phyloP scores from a whole-genome alignment of 2,329 filamentous ascomycete genomes.

The Microcyclospora tardicrescens region DNA sequence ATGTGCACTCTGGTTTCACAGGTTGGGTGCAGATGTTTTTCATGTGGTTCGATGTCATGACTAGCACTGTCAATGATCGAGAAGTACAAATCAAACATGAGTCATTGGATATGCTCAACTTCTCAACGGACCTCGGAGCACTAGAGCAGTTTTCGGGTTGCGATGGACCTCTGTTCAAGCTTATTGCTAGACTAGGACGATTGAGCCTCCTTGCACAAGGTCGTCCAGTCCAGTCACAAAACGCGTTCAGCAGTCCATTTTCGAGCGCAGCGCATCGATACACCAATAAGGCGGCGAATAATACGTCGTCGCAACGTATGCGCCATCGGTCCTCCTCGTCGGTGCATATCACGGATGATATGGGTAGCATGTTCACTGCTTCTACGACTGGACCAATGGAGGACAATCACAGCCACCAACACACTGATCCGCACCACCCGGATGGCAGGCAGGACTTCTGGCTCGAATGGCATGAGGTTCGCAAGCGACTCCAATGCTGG shows the following conservation, averaged over 20 bases:
- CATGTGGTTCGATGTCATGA: slow-evolving; percentile 88
- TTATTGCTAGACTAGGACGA: slow-evolving; percentile 69
- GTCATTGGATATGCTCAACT: slow-evolving; percentile 49
- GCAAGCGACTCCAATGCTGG: slow-evolving; percentile 66
- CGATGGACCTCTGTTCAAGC: slow-evolving; percentile 73
- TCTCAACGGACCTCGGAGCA: slow-evolving; percentile 55
- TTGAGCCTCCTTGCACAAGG: slow-evolving; percentile 73
- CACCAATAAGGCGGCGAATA: slow-evolving; percentile 9
- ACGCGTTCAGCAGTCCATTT: neutral
- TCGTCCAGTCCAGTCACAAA: slow-evolving; percentile 29
- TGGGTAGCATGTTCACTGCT: slow-evolving; percentile 33
- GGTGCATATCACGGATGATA: slow-evolving; percentile 50
- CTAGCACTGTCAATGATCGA: slow-evolving; percentile 79
- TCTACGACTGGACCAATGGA: slow-evolving; percentile 24
- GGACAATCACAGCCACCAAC: slow-evolving; percentile 4
- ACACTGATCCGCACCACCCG: slow-evolving; percentile 30
- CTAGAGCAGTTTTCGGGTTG: slow-evolving; percentile 80
- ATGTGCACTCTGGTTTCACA: slow-evolving; percentile 51
- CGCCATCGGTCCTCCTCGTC: slow-evolving; percentile 14
- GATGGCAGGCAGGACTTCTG: slow-evolving; percentile 55
- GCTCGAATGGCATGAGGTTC: slow-evolving; percentile 74
- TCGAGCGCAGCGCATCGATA: slow-evolving; percentile 9
- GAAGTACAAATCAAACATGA: slow-evolving; percentile 63
- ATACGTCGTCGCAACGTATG: slow-evolving; percentile 1
- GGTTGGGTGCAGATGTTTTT: slow-evolving; percentile 89